Evolutionary conservation across 2,329 filamentous ascomycete species (phyloP).

Genomic region (Cadophora gregata): DNA sequence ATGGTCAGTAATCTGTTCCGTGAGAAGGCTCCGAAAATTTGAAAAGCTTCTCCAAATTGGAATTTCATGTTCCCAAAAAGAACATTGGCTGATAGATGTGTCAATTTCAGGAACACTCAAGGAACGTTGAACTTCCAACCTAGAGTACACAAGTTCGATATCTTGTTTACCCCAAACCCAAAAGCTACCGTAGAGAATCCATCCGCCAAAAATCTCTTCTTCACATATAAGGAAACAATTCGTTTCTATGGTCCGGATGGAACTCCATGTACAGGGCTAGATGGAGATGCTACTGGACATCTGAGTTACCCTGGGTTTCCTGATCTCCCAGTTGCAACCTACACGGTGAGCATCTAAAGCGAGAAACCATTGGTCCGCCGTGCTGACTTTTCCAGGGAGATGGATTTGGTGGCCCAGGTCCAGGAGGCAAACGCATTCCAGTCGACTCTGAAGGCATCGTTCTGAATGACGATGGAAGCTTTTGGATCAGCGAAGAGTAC

Average conservation of each 20-base stretch:
- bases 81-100: neutral
- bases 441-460: slow-evolving; percentile 72
- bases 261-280: slow-evolving; percentile 66
- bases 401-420: slow-evolving; percentile 67
- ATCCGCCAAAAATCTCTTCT: slow-evolving; percentile 63
- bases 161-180: slow-evolving; percentile 61
- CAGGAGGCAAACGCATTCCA: slow-evolving; percentile 63
- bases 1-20: slow-evolving; percentile 53
- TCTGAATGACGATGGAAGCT: slow-evolving; percentile 62
- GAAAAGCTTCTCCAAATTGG: neutral
- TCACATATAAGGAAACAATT: slow-evolving; percentile 69
- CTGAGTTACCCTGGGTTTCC: slow-evolving; percentile 64
- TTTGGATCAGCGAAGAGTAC: slow-evolving; percentile 72
- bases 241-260: slow-evolving; percentile 68
- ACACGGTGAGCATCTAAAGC: slow-evolving; percentile 39
- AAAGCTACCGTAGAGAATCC: slow-evolving; percentile 58
- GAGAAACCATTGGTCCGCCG: neutral
- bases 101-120: slow-evolving; percentile 63
- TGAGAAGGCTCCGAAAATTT: neutral
- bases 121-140: slow-evolving; percentile 72
- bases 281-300: slow-evolving; percentile 60
- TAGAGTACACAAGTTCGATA: slow-evolving; percentile 70
- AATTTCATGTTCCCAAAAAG: neutral
- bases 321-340: slow-evolving; percentile 66
- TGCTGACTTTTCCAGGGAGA: slow-evolving; percentile 53